Evolutionary conservation across 805 yeast genomes (phyloP).

Genomic region (Crinitomyces ghanaensis): DNA sequence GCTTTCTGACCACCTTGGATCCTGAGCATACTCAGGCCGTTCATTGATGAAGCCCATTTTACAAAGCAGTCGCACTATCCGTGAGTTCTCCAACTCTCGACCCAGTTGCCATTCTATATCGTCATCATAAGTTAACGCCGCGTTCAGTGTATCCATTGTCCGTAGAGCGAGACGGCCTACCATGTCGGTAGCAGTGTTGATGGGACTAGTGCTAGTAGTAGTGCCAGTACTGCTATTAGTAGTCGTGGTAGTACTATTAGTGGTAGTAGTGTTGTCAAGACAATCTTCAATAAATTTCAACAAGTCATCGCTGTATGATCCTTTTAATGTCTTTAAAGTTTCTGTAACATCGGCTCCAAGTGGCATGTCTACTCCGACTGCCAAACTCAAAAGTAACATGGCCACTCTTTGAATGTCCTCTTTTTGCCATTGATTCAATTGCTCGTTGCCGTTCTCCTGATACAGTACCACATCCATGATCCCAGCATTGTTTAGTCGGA

Average conservation of each 20-base stretch:
- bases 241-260: no score
- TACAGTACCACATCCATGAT: constrained; percentile 51
- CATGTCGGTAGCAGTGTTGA: constrained; percentile 7
- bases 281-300: constrained; percentile 4
- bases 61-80: constrained; percentile 70
- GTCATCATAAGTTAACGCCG: constrained; percentile 15
- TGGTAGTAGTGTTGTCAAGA: no score
- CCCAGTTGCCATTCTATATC: constrained; percentile 32
- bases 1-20: constrained; percentile 55
- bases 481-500: constrained; percentile 63
- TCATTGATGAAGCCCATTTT: constrained; percentile 72
- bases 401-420: constrained; percentile 53
- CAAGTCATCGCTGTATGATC: not conserved
- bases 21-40: constrained; percentile 52
- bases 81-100: constrained; percentile 76
- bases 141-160: constrained; percentile 14
- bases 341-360: no score
- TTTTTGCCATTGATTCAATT: constrained; percentile 30
- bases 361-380: no score
- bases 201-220: no score
- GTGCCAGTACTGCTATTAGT: no score
- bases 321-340: not conserved
- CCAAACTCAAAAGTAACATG: no score
- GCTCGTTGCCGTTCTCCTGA: constrained; percentile 13
- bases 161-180: constrained; percentile 13